Percentiles rank a stretch among this genome's conserved stretches.
These are phyloP conservation scores for Chrysosporium queenslandicum DNA, from an alignment of 2,329 filamentous ascomycete species.

Conservation along the genomic window DNA sequence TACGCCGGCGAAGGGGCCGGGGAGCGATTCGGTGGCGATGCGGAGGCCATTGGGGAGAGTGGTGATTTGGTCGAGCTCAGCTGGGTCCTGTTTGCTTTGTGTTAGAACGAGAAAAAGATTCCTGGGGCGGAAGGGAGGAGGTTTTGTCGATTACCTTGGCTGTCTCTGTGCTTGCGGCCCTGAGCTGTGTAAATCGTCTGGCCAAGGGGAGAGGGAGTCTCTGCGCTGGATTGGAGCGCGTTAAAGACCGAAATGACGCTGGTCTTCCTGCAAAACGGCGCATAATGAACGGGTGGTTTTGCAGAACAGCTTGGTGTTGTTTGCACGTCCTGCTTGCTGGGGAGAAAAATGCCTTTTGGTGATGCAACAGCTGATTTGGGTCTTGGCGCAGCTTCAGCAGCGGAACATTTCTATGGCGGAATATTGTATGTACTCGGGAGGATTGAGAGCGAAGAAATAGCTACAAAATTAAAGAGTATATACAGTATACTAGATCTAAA, in stretches of 20 bases:
- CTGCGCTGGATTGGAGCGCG: background rate
- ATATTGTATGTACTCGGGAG: too few species aligned
- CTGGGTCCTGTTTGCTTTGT: constrained; percentile 56
- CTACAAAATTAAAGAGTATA: background rate
- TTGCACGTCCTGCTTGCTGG: background rate
- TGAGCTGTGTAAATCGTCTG: constrained; percentile 1
- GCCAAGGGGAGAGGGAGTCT: background rate
- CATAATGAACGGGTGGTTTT: constrained; percentile 1
- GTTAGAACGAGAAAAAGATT: background rate
- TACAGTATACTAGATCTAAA: background rate
- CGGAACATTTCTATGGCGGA: background rate
- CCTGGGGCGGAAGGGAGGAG: too few species aligned
- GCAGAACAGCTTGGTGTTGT: background rate
- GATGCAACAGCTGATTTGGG: background rate
- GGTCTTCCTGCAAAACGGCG: constrained; percentile 4
- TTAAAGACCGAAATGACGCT: constrained; percentile 2
- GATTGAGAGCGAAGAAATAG: background rate
- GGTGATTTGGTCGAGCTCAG: constrained; percentile 77
- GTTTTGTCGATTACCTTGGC: background rate
- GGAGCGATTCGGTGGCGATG: constrained; percentile 87
- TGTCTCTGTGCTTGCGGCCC: background rate
- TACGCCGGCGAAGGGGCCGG: constrained; percentile 87
- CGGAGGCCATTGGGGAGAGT: constrained; percentile 85
- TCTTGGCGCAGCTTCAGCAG: background rate
- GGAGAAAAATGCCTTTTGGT: background rate